phyloP scores from a whole-genome alignment of 2,329 filamentous ascomycete species.

The Sphaerulina musiva region DNA sequence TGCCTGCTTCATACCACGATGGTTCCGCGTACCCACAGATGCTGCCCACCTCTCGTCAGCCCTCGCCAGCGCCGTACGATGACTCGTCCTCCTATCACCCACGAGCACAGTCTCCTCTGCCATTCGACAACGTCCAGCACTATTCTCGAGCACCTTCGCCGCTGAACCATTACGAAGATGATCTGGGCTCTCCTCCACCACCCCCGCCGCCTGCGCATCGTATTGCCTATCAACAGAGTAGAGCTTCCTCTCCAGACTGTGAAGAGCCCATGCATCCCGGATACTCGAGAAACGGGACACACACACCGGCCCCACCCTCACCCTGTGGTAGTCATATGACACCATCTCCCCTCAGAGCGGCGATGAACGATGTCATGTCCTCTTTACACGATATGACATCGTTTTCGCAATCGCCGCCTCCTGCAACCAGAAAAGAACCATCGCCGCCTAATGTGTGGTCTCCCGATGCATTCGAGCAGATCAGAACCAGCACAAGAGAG shows the following conservation, averaged over 20 bases:
- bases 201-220: conserved; percentile 78
- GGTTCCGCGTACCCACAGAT: conserved; percentile 32
- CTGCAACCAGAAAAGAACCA: conserved; percentile 46
- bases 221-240: conserved; percentile 46
- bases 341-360: conserved; percentile 83
- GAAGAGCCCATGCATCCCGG: conserved; percentile 29
- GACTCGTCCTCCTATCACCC: conserved; percentile 17
- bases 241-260: conserved; percentile 44
- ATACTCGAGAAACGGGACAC: conserved; percentile 47
- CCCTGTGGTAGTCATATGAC: conserved; percentile 56
- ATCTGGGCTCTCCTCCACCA: conserved; percentile 63
- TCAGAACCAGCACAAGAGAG: conserved; percentile 50
- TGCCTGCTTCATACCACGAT: conserved; percentile 33
- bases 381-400: conserved; percentile 81
- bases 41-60: conserved; percentile 23
- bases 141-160: conserved; percentile 16
- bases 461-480: conserved; percentile 71
- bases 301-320: conserved; percentile 62
- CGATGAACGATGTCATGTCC: conserved; percentile 98
- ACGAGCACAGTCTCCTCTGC: conserved; percentile 19
- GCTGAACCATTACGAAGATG: conserved; percentile 28
- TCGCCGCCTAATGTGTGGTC: conserved; percentile 72
- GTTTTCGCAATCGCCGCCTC: conserved; percentile 44
- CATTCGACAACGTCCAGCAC: conserved; percentile 23
- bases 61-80: conserved; percentile 29